Percentiles rank a stretch among this genome's conserved stretches.
phyloP scores from a whole-genome alignment of 495 filamentous ascomycete genomes.

The Aspergillus diversus region DNA sequence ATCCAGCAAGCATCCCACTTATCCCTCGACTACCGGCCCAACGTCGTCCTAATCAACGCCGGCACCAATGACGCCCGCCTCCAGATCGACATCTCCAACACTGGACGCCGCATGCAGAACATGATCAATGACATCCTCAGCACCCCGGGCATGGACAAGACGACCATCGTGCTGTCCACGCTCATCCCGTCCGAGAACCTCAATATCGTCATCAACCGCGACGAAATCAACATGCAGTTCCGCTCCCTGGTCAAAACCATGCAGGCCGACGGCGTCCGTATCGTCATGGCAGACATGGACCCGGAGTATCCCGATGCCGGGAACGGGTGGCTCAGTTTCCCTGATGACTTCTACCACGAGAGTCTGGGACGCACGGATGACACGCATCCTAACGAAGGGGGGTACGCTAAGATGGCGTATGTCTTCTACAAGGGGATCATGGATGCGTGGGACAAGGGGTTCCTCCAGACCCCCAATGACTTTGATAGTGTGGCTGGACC shows the following conservation, averaged over 20 bases:
- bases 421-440: conserved; percentile 49
- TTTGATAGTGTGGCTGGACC: no score
- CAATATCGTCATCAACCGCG: no score
- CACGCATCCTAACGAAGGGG: conserved; percentile 51
- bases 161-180: neutral
- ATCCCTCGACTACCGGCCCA: conserved; percentile 43
- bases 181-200: neutral
- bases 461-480: neutral
- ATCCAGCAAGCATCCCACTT: conserved; percentile 37
- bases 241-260: neutral
- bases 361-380: conserved; percentile 29
- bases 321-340: neutral
- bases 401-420: conserved; percentile 56
- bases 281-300: neutral
- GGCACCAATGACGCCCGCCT: conserved; percentile 53
- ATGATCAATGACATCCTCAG: neutral
- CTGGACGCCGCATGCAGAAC: conserved; percentile 14
- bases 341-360: neutral
- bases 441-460: conserved; percentile 14
- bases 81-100: conserved; percentile 31
- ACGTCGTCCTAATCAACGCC: conserved; percentile 50
- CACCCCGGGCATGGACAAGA: neutral
- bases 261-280: neutral
- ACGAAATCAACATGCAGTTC: neutral
- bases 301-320: neutral